Conservation (phyloP, 2,329 filamentous ascomycete genomes). For the Pestalotiopsis sp. region DNA sequence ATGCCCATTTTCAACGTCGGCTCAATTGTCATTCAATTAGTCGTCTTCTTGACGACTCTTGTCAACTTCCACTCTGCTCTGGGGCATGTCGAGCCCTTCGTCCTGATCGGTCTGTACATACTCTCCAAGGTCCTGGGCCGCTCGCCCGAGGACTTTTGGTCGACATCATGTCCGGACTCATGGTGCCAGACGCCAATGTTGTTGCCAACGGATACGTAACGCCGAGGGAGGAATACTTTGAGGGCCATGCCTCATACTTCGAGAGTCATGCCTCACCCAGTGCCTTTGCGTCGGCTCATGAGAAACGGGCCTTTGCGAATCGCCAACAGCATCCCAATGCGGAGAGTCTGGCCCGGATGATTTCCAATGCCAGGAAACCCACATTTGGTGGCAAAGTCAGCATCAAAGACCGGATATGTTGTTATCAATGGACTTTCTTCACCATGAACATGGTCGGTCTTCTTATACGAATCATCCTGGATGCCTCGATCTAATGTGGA, state of each 20-base stretch:
- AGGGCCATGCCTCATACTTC: slow-evolving; percentile 21
- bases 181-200: slow-evolving; percentile 22
- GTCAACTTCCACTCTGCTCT: slow-evolving; percentile 56
- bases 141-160: slow-evolving; percentile 50
- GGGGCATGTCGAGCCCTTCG: slow-evolving; percentile 48
- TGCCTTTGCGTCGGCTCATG: slow-evolving; percentile 17
- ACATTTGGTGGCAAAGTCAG: slow-evolving; percentile 37
- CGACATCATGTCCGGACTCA: slow-evolving; percentile 29
- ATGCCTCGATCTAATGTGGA: not conserved
- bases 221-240: slow-evolving; percentile 27
- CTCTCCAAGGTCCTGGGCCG: slow-evolving; percentile 50
- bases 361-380: slow-evolving; percentile 33
- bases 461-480: not conserved
- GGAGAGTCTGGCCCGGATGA: slow-evolving; percentile 36
- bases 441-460: slow-evolving; percentile 52
- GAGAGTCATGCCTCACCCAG: slow-evolving; percentile 18
- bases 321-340: slow-evolving; percentile 20
- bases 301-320: slow-evolving; percentile 18
- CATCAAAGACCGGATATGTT: slow-evolving; percentile 53
- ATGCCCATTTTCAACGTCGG: slow-evolving; percentile 58
- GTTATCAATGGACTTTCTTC: slow-evolving; percentile 76
- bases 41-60: slow-evolving; percentile 57
- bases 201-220: slow-evolving; percentile 31
- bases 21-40: slow-evolving; percentile 51
- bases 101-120: slow-evolving; percentile 50